A percentile compares a stretch with the other conserved stretches of the same genome.
These are phyloP conservation scores for Kodamaea fungicola DNA, from an alignment of 1,139 yeast species.

Conservation along the genomic window DNA sequence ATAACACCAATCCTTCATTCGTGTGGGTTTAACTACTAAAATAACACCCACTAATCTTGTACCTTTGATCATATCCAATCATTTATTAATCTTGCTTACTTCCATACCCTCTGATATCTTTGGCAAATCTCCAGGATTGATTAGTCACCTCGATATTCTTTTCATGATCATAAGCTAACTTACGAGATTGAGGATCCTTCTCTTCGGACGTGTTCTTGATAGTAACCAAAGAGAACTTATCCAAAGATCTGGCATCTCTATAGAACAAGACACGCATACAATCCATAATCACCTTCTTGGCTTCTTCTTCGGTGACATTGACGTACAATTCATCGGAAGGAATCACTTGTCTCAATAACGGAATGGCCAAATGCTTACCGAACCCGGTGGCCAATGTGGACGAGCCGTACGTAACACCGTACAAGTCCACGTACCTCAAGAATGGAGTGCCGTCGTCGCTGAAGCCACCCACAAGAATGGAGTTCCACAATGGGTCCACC, in stretches of 20 bases:
- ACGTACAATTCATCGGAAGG: slow-evolving; percentile 75
- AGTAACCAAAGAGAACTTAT: slow-evolving; percentile 81
- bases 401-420: slow-evolving; percentile 87
- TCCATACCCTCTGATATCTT: slow-evolving; percentile 87
- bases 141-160: slow-evolving; percentile 63
- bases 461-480: slow-evolving; percentile 86
- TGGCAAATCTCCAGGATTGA: slow-evolving; percentile 92
- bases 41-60: no score
- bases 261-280: slow-evolving; percentile 94
- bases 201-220: slow-evolving; percentile 43
- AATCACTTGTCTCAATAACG: slow-evolving; percentile 80
- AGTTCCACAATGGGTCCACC: slow-evolving; percentile 97
- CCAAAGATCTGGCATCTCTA: slow-evolving; percentile 93
- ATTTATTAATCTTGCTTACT: slow-evolving; percentile 37
- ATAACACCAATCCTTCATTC: no score
- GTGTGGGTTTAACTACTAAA: no score
- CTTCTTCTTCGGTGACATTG: slow-evolving; percentile 69
- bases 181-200: slow-evolving; percentile 1
- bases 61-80: no score
- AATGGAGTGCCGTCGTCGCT: slow-evolving; percentile 66
- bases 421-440: slow-evolving; percentile 80
- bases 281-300: slow-evolving; percentile 69
- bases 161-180: slow-evolving; percentile 49
- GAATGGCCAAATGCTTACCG: slow-evolving; percentile 92
- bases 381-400: slow-evolving; percentile 95